Conservation (phyloP, 257 asterid genomes). For the Solanum infundibuliforme region DNA sequence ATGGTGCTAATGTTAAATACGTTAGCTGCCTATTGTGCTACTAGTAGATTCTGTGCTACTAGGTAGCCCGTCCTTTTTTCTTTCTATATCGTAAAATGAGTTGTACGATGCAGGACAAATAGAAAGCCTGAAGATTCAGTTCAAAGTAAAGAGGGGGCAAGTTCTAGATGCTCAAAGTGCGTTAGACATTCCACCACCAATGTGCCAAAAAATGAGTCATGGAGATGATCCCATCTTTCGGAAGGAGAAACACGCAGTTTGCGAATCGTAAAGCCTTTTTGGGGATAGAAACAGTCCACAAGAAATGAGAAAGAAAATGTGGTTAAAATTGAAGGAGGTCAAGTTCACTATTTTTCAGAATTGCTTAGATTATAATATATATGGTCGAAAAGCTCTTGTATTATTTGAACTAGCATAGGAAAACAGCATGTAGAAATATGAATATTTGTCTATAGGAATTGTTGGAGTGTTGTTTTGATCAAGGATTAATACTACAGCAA, state of each 20-base stretch:
- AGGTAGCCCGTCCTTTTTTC: too few species aligned
- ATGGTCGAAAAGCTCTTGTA: slow-evolving; percentile 17
- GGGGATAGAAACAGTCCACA: slow-evolving; percentile 17
- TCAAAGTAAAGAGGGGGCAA: slow-evolving; percentile 38
- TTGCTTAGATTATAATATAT: slow-evolving; percentile 63
- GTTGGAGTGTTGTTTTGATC: background rate
- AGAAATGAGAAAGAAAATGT: slow-evolving; percentile 31
- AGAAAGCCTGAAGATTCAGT: slow-evolving; percentile 34
- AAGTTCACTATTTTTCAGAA: slow-evolving; percentile 44
- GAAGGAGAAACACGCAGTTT: slow-evolving; percentile 43
- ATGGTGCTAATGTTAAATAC: background rate
- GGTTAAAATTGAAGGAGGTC: slow-evolving; percentile 34
- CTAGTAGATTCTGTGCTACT: too few species aligned
- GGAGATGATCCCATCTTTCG: slow-evolving; percentile 61
- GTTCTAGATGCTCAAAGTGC: slow-evolving; percentile 46
- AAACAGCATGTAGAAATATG: too few species aligned
- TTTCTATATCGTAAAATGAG: background rate
- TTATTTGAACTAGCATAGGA: background rate
- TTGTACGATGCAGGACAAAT: slow-evolving; percentile 32
- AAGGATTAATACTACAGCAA: background rate
- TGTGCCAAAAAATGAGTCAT: slow-evolving; percentile 75
- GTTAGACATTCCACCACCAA: slow-evolving; percentile 49
- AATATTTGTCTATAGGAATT: background rate
- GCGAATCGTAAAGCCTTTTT: slow-evolving; percentile 39
- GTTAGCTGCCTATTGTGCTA: background rate